Conservation (phyloP, 2,329 filamentous ascomycete genomes). For the Pseudogymnoascus sp. region DNA sequence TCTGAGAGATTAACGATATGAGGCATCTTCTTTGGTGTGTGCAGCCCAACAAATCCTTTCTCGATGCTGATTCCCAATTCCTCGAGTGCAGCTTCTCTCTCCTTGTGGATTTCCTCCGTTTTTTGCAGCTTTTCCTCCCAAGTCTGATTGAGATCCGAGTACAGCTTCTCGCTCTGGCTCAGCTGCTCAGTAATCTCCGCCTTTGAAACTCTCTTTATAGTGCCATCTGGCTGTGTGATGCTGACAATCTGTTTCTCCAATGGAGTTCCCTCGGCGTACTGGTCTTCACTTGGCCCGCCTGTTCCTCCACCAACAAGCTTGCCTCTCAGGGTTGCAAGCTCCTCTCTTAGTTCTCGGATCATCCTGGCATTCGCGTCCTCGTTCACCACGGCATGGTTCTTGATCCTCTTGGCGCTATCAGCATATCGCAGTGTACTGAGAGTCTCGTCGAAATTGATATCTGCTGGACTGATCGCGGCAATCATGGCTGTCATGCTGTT, state of each 20-base stretch:
- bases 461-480: constrained; percentile 92
- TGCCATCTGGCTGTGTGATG: constrained; percentile 77
- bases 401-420: constrained; percentile 96
- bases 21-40: constrained; percentile 97
- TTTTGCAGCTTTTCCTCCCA: constrained; percentile 96
- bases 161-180: constrained; percentile 90
- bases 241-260: constrained; percentile 94
- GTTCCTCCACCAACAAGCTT: constrained; percentile 62
- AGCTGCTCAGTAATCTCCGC: constrained; percentile 96
- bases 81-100: constrained; percentile 87
- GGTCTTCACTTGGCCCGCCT: constrained; percentile 57
- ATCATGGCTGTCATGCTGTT: constrained; percentile 99
- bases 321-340: constrained; percentile 73
- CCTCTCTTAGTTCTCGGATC: constrained; percentile 96
- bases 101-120: constrained; percentile 95
- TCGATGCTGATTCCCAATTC: constrained; percentile 98
- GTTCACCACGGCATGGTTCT: constrained; percentile 99
- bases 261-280: constrained; percentile 88
- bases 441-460: constrained; percentile 99
- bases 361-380: constrained; percentile 98
- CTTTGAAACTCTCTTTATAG: constrained; percentile 91
- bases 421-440: constrained; percentile 92
- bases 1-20: constrained; percentile 98
- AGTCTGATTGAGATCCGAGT: constrained; percentile 92
- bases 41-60: constrained; percentile 91